Base-by-base conservation (phyloP, 192 early-diverging fungal species). In the Coemansia pectinata region DNA sequence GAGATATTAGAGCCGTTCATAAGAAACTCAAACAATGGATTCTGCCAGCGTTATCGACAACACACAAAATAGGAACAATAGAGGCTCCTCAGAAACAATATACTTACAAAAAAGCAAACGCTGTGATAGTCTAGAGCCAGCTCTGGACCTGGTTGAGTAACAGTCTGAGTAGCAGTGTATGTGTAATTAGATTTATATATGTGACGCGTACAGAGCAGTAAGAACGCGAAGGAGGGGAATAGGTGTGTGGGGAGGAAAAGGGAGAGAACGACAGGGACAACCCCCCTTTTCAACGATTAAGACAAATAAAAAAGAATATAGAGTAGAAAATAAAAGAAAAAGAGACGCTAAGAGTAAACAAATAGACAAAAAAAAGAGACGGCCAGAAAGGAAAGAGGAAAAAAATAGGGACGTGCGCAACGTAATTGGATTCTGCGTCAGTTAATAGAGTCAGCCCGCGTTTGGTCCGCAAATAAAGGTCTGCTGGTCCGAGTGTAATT, bases 1-100 rank as follows among this genome's bases (percentile, higher is more conserved):
- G 29, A 58, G 29, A 58, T 65, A 50, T 65, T 45, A 65, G 44
- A 29, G 3, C 25, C 19, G 21, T 29, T 65, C 45, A 50, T 65
- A 38, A 50, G 12, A 34, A 47, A 27, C 27, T 27, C 27, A 27
- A 27, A 53, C 52, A 53, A 53, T 53, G 52, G 12, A 23, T 19
- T 19, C 17, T 6, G 15, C 45, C 45, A 19, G 17, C n/a, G 45
- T 31, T 53, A 53, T 53, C 52, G 25, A 53, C 52, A 4, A 53
- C 25, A 29, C 1, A 14, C 1, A 14, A 29, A 31, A 53, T 5
- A 58, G 55, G 55, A 19, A 58, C 29, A 58, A 33, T 25, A 1
- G 10, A 33, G 12, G 27, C 19, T 65, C 25, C 63, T 65, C 2
- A 40, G 41, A 25, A 63, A 41, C 19, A n/a, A n/a, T 19, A 58